Conservation (phyloP, 257 asterid genomes). For the Euphrasia confusa region DNA sequence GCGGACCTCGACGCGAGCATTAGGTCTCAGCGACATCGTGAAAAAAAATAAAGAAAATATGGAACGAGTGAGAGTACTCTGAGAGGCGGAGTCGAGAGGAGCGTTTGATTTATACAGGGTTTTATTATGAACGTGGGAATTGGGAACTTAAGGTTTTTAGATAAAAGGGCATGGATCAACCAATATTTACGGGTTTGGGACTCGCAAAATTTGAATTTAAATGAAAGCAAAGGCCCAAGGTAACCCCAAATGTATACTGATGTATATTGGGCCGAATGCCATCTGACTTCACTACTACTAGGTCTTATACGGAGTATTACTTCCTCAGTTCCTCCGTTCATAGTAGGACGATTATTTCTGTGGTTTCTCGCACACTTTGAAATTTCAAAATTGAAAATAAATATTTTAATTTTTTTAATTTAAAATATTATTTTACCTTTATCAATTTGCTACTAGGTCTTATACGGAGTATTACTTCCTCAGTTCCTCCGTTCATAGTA, state of each 20-base stretch:
- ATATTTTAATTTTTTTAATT: too few species aligned
- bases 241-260: constrained; percentile 1
- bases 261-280: background rate
- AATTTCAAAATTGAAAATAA: too few species aligned
- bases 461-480: too few species aligned
- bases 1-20: constrained; percentile 62
- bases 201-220: constrained; percentile 34
- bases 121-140: constrained; percentile 19
- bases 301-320: too few species aligned
- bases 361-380: too few species aligned
- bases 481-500: too few species aligned
- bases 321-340: too few species aligned
- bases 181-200: constrained; percentile 39
- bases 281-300: background rate
- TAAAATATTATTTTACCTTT: too few species aligned
- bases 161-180: constrained; percentile 40
- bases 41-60: background rate
- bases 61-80: constrained; percentile 13
- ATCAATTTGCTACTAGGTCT: too few species aligned
- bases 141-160: constrained; percentile 6
- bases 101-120: constrained; percentile 35
- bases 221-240: constrained; percentile 16
- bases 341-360: too few species aligned
- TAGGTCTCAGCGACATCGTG: constrained; percentile 81
- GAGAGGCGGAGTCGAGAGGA: constrained; percentile 26